Base-by-base conservation (phyloP, 495 filamentous ascomycete genomes). In the Physcia stellaris region DNA sequence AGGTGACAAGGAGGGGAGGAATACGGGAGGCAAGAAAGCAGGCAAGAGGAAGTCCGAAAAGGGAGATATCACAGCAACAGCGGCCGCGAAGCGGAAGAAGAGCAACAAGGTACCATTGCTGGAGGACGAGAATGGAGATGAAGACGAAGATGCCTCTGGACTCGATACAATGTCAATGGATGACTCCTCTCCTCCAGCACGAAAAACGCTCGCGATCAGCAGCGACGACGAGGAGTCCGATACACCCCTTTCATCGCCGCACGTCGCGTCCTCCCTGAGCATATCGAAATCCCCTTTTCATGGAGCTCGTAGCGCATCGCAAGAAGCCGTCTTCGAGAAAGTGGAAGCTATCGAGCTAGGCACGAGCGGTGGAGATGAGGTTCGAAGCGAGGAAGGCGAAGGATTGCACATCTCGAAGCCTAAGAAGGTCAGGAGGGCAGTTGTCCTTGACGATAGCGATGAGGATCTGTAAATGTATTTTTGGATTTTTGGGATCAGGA, bases 361-460 rank as follows among this genome's bases (percentile, higher is more conserved):
- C 6, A 9, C 39, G 15, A 42, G 35, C 19, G 44, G 50, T 36
- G 46, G 43, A 4, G 44, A 40, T 17, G 41, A 46, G 10, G 42
- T 47, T 32, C 48, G 26, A 28, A 28, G 55, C 3, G 42, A 50
- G n/a, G 54, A 60, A 1, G 62, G 67, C 35, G 60, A 67, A 35
- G 43, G 31, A 0, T 55, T 56, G 15, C 43, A 61, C 10, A 48
- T 48, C 16, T 40, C 44, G 15, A 40, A 54, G 10, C 41, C 48
- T 43, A 56, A 58, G 32, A 48, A 63, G 37, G 59, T 67, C 4
- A 56, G 57, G 30, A 57, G 63, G 24, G 62, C 59, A 17, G 61
- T 64, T 1, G 65, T 72, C 43, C 58, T 68, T 23, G 56, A 67
- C 40, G 68, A 72, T 19, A 68, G 64, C 48, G 68, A 71, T 38